phyloP scores from a whole-genome alignment of 805 yeast species.

The Diddensiella caesifluorescens region DNA sequence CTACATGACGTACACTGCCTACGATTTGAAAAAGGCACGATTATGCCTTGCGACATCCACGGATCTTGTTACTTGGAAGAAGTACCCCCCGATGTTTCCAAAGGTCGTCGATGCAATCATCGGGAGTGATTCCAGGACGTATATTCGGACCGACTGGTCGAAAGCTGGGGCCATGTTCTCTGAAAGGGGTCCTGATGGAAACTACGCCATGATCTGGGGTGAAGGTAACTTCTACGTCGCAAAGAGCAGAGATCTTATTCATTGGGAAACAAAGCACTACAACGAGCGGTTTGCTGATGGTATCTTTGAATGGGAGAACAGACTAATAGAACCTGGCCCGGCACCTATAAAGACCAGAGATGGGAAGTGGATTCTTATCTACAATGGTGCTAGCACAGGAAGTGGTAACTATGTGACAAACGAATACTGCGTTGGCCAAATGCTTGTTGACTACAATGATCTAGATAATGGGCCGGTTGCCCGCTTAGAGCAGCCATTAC shows the following conservation, averaged over 20 bases:
- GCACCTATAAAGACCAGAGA: constrained; percentile 10
- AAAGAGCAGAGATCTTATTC: constrained; percentile 6
- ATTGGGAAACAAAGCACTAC: constrained; percentile 8
- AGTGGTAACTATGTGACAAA: constrained; percentile 2
- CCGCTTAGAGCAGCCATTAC: constrained; percentile 6
- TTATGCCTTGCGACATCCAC: constrained; percentile 12
- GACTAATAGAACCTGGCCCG: constrained; percentile 11
- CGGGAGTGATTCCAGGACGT: not conserved
- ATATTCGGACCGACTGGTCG: constrained; percentile 4
- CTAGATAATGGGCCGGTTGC: constrained; percentile 10
- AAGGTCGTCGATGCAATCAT: constrained; percentile 5
- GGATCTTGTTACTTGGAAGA: constrained; percentile 10
- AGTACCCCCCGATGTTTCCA: constrained; percentile 10
- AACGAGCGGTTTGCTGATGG: constrained; percentile 9
- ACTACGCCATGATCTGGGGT: constrained; percentile 10
- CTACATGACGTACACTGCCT: constrained; percentile 11
- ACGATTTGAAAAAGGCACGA: constrained; percentile 11
- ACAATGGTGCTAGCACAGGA: constrained; percentile 10
- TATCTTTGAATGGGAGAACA: constrained; percentile 6
- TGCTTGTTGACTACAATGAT: constrained; percentile 8
- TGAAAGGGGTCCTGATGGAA: constrained; percentile 8
- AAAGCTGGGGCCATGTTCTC: constrained; percentile 10
- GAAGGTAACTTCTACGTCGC: constrained; percentile 9
- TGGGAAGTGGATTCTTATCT: constrained; percentile 10
- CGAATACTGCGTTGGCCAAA: constrained; percentile 13